Conservation (phyloP, 2,329 filamentous ascomycete genomes). For the Chrysoporthe austroafricana region DNA sequence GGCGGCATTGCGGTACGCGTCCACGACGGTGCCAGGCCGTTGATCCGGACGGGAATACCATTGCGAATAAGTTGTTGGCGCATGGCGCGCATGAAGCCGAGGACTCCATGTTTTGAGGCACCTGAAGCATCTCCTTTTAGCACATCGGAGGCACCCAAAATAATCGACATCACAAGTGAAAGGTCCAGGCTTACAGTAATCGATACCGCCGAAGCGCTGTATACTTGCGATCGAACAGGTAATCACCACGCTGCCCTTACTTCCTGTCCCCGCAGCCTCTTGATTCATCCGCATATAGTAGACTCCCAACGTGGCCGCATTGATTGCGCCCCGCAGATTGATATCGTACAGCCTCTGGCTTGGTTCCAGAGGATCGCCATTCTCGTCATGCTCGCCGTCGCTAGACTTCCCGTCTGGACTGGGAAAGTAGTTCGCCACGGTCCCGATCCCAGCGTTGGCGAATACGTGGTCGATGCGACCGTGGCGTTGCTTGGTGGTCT, state of each 20-base stretch:
- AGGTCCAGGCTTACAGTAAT: slow-evolving; percentile 33
- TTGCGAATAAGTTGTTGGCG: slow-evolving; percentile 33
- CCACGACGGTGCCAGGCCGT: slow-evolving; percentile 40
- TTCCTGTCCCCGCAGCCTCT: slow-evolving; percentile 32
- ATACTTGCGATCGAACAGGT: slow-evolving; percentile 29
- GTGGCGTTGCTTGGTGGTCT: background rate
- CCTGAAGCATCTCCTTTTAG: slow-evolving; percentile 9
- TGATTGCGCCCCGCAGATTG: slow-evolving; percentile 43
- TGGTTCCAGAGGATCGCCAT: background rate
- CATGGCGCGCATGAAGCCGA: slow-evolving; percentile 41
- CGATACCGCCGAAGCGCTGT: slow-evolving; percentile 36
- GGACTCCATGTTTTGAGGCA: slow-evolving; percentile 39
- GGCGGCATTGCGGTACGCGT: slow-evolving; percentile 39
- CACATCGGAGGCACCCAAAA: background rate
- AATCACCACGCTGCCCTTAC: slow-evolving; percentile 38
- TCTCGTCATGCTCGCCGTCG: background rate
- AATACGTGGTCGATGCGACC: slow-evolving; percentile 11
- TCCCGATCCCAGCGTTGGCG: background rate
- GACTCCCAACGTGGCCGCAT: slow-evolving; percentile 44
- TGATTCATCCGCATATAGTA: slow-evolving; percentile 44
- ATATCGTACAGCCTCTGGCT: slow-evolving; percentile 32
- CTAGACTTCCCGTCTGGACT: background rate
- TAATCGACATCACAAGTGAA: background rate
- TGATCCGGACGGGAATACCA: slow-evolving; percentile 33
- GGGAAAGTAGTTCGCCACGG: background rate